Evolutionary conservation across 768 basidiomycete genomes (phyloP).

Genomic region (Panus rudis): DNA sequence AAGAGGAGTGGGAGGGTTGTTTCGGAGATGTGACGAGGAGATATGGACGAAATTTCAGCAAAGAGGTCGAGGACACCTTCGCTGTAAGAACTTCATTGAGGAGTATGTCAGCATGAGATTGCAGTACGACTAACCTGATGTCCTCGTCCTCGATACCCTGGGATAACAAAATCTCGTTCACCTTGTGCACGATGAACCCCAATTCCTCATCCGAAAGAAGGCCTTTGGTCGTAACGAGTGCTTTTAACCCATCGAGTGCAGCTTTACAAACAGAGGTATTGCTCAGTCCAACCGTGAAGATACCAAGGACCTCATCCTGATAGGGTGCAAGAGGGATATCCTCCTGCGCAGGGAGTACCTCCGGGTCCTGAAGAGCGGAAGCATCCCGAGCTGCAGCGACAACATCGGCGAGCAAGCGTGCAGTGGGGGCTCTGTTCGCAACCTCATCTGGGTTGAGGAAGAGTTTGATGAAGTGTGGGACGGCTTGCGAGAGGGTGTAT

Average conservation of each 20-base stretch:
- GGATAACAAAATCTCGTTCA: constrained; percentile 60
- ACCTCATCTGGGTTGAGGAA: constrained; percentile 70
- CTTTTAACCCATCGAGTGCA: constrained; percentile 60
- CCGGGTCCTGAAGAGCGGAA: constrained; percentile 25
- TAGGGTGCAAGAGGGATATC: constrained; percentile 44
- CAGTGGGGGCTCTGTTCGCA: constrained; percentile 55
- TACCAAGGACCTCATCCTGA: constrained; percentile 73
- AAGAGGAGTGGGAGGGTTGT: constrained; percentile 81
- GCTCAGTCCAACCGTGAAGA: constrained; percentile 53
- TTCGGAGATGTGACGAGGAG: constrained; percentile 60
- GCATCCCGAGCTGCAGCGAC: constrained; percentile 46
- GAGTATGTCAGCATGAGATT: background rate
- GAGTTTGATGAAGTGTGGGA: constrained; percentile 71
- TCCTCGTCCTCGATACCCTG: constrained; percentile 43
- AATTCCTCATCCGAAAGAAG: constrained; percentile 70
- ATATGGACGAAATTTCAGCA: constrained; percentile 47
- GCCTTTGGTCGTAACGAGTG: constrained; percentile 53
- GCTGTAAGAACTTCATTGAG: constrained; percentile 28
- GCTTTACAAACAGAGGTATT: constrained; percentile 42
- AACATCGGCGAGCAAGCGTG: constrained; percentile 62
- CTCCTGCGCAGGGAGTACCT: constrained; percentile 11
- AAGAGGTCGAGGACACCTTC: constrained; percentile 55
- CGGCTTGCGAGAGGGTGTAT: constrained; percentile 58
- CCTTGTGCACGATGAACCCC: constrained; percentile 68
- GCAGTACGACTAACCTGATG: constrained; percentile 38